These are phyloP conservation scores for Aphanomyces invadans DNA, from an alignment of 352 stramenopile genomes.

Conservation along the genomic window DNA sequence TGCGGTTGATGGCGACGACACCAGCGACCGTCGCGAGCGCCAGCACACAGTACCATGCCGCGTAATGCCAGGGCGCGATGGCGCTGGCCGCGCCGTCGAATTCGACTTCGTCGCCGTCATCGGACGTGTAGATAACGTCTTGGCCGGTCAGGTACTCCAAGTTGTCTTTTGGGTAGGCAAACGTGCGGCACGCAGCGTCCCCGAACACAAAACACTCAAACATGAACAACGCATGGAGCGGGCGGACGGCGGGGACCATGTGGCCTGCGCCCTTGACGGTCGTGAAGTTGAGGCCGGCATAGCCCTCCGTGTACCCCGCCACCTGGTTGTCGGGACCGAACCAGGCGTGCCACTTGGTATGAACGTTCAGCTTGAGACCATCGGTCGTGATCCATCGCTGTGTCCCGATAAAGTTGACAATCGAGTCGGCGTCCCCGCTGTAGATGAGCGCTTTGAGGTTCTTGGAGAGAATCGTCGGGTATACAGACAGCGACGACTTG, in stretches of 20 bases:
- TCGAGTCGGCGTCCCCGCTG: constrained; percentile 55
- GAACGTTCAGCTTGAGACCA: constrained; percentile 39
- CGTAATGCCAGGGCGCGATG: neutral
- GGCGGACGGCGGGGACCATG: constrained; percentile 48
- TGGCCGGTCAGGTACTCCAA: constrained; percentile 2
- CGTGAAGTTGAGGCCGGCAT: constrained; percentile 75
- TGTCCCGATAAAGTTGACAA: constrained; percentile 58
- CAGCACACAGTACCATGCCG: neutral
- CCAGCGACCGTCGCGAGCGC: neutral
- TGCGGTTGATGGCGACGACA: neutral
- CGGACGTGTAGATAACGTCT: neutral
- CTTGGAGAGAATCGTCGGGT: constrained; percentile 26
- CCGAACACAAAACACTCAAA: constrained; percentile 27
- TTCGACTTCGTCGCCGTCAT: neutral
- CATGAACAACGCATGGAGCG: constrained; percentile 27
- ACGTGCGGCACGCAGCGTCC: constrained; percentile 34
- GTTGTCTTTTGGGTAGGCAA: constrained; percentile 43
- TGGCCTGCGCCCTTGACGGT: constrained; percentile 88
- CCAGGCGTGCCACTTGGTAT: constrained; percentile 44
- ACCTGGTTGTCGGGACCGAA: constrained; percentile 57
- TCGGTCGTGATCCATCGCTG: constrained; percentile 56
- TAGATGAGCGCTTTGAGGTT: constrained; percentile 50
- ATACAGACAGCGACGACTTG: constrained; percentile 49
- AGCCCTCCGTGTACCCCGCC: constrained; percentile 76
- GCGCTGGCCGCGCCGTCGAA: neutral